Evolutionary conservation across 2,329 filamentous ascomycete genomes (phyloP), one percentile per base, ranked within the genome.

Genomic region (Nemania sp.): DNA sequence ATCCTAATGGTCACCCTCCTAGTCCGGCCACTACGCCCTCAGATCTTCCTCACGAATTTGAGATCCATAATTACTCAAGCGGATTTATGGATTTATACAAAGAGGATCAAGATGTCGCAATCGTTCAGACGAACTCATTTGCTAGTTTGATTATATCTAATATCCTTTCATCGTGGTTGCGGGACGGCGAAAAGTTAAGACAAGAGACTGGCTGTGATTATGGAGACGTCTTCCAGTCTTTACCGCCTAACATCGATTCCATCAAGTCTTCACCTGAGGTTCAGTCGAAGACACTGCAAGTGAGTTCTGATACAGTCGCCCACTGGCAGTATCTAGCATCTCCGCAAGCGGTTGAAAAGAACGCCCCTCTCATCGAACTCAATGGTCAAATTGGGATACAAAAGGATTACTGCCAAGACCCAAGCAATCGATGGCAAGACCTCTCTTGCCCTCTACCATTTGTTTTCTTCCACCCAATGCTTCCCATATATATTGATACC

Each of bases 401-500:
- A 73, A 89, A 89, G 56, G 87, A 91, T 66, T 94, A 94, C 73
- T 93, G 89, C 71, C 83, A 86, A 11, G 86, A 92, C 62, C 82
- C 86, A 0, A 84, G 85, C 32, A 93, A 92, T 73, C 84, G 89
- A 8, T 94, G 90, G 90, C 82, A 86, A 38, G 90, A 92, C 60
- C 80, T 92, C 11, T 86, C 84, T 15, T 88, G 87, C 2, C 88
- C 89, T 3, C 80, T 89, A 1, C 92, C 92, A 0, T 94, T 94
- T 74, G 92, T 95, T 26, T 93, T 94, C 77, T 95, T 98, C 80
- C 94, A 97, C 75, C 93, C 94, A 0, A 87, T 90, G 66, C 88
- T 98, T 8, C 95, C 95, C 0, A 87, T 99, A 13, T 97, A 94
- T 81, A 96, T 99, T 75, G 96, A 78, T 79, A 96, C 94, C 10